phyloP scores from a whole-genome alignment of 352 stramenopile species.

The Phytophthora boehmeriae region DNA sequence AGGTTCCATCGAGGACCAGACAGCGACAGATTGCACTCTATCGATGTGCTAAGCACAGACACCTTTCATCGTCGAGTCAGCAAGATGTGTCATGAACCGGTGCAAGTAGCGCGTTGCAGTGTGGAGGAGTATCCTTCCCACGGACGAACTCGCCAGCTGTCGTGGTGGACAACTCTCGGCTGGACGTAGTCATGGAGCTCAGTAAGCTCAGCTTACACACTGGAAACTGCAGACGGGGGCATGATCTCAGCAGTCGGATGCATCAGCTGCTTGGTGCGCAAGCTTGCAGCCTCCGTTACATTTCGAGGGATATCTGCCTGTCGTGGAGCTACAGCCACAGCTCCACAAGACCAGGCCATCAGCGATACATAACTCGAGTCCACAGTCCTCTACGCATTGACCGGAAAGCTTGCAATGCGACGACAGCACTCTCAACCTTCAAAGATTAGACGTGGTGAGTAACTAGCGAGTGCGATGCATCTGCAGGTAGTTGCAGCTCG shows the following conservation, averaged over 20 bases:
- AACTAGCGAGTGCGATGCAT: no score
- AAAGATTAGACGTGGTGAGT: not conserved
- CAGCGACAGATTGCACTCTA: conserved; percentile 3
- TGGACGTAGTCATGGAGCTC: conserved; percentile 2
- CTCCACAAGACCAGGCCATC: not conserved
- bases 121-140: conserved; percentile 9
- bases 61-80: conserved; percentile 19
- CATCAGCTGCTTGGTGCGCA: not conserved
- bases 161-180: not conserved
- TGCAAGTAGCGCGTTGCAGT: conserved; percentile 1
- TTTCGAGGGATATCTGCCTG: not conserved
- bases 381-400: not conserved
- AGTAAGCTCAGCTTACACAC: no score
- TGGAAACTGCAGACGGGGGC: conserved; percentile 7
- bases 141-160: conserved; percentile 13
- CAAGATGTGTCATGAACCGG: conserved; percentile 18
- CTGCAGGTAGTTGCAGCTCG: no score
- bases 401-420: not conserved
- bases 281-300: not conserved
- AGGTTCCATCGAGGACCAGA: not conserved
- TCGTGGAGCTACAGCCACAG: not conserved
- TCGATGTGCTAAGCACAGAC: conserved; percentile 27
- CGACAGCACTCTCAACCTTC: not conserved
- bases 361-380: not conserved
- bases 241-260: not conserved